Percentiles rank a stretch among this genome's conserved stretches.
These are phyloP conservation scores for Venustampulla echinocandica DNA, from an alignment of 495 filamentous ascomycete species.

Conservation along the genomic window DNA sequence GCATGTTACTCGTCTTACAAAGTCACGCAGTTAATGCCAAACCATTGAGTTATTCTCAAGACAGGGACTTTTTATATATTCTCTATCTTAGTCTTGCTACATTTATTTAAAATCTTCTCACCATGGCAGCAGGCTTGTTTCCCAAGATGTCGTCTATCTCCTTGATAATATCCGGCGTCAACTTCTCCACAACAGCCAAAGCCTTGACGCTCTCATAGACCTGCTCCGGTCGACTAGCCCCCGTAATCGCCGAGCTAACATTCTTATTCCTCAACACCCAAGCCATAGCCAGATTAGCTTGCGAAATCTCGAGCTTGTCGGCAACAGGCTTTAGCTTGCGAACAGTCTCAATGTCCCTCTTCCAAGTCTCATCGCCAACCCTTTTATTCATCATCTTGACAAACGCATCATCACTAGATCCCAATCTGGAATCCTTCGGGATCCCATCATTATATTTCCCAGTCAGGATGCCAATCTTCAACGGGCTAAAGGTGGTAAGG, in stretches of 20 bases:
- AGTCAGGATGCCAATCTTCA: slow-evolving; percentile 65
- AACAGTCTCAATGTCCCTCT: slow-evolving; percentile 36
- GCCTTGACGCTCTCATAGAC: slow-evolving; percentile 62
- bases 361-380: slow-evolving; percentile 37
- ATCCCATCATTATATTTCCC: slow-evolving; percentile 74
- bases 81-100: slow-evolving; percentile 1
- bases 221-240: slow-evolving; percentile 64
- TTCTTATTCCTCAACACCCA: slow-evolving; percentile 74
- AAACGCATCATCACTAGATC: slow-evolving; percentile 36
- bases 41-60: too few species aligned
- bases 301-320: slow-evolving; percentile 53
- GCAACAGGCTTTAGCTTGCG: slow-evolving; percentile 53
- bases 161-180: slow-evolving; percentile 58
- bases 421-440: slow-evolving; percentile 47
- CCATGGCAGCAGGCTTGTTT: slow-evolving; percentile 50
- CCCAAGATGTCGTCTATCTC: slow-evolving; percentile 59
- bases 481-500: slow-evolving; percentile 64
- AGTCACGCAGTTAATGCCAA: too few species aligned
- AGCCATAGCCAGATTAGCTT: slow-evolving; percentile 61
- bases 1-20: too few species aligned
- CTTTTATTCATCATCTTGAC: slow-evolving; percentile 38
- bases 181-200: slow-evolving; percentile 48
- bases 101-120: slow-evolving; percentile 24
- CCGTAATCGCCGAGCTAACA: slow-evolving; percentile 68
- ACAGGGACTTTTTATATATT: background rate